Evolutionary conservation across 2,329 filamentous ascomycete genomes (phyloP).

Genomic region (Elsinoe batatas): DNA sequence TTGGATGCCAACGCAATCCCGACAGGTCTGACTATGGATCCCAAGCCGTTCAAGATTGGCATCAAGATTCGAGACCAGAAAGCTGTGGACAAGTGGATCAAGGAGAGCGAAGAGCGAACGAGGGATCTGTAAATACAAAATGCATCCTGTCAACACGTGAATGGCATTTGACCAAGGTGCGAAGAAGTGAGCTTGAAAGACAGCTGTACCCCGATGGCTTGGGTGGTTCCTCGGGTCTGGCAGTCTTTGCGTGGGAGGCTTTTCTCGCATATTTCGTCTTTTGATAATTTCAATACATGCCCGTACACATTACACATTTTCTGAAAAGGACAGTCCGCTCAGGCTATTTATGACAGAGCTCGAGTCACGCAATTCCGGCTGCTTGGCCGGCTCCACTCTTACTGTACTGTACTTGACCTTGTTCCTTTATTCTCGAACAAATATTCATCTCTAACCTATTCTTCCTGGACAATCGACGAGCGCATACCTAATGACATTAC

Average conservation of each 20-base stretch:
- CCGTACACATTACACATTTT: too few relatives aligned
- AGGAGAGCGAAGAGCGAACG: conserved; percentile 38
- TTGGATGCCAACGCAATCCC: conserved; percentile 38
- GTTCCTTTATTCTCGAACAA: neutral
- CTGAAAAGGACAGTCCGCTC: too few relatives aligned
- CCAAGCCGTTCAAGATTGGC: conserved; percentile 42
- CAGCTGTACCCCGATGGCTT: neutral
- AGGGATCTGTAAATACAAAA: conserved; percentile 26
- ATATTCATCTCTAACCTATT: neutral
- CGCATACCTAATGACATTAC: neutral
- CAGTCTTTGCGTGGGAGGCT: conserved; percentile 9
- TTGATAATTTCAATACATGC: too few relatives aligned
- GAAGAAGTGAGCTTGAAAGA: neutral
- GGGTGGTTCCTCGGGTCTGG: neutral
- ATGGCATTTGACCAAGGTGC: neutral
- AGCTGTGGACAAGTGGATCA: conserved; percentile 37
- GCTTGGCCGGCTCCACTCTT: neutral
- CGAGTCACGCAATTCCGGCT: too few relatives aligned
- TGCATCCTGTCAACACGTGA: neutral
- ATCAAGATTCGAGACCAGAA: conserved; percentile 35
- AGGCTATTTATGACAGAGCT: too few relatives aligned
- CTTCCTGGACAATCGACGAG: neutral
- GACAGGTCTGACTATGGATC: conserved; percentile 40
- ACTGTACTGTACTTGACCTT: neutral
- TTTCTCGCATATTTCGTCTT: neutral